A percentile compares a stretch with the other conserved stretches of the same genome.
Evolutionary conservation across 441 rosid genomes (phyloP).

Genomic region (Populus hybrid): DNA sequence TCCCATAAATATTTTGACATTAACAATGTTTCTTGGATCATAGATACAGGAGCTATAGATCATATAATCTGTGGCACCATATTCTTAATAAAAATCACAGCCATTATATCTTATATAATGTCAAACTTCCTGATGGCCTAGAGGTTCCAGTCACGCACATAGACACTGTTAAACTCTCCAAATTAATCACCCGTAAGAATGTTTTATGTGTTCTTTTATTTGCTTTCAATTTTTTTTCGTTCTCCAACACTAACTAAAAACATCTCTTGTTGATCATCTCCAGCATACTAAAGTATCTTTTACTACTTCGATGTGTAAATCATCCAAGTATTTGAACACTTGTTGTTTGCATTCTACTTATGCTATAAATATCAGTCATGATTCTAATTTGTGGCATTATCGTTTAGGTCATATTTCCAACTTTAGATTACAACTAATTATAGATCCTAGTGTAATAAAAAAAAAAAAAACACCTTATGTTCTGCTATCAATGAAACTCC

Average conservation of each 20-base stretch:
- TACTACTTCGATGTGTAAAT: background rate
- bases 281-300: background rate
- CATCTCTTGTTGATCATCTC: background rate
- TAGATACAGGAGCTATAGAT: accelerated
- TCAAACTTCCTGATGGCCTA: accelerated
- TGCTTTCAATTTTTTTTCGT: accelerated
- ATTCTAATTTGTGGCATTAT: background rate
- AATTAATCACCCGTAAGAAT: too few relatives aligned
- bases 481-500: background rate
- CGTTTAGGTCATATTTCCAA: too few relatives aligned
- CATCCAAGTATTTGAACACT: background rate
- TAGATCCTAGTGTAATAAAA: too few relatives aligned
- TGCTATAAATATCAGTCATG: background rate
- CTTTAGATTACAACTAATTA: too few relatives aligned
- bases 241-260: background rate
- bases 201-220: background rate
- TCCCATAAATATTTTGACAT: accelerated
- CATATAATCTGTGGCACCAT: too few relatives aligned
- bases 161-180: too few relatives aligned
- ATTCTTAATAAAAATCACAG: background rate
- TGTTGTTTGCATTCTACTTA: accelerated
- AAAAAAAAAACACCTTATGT: too few relatives aligned
- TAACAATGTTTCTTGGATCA: too few relatives aligned
- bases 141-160: too few relatives aligned
- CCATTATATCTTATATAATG: accelerated